Conservation (phyloP, 1,284 basidiomycete genomes). For the Rhizoctonia solani region DNA sequence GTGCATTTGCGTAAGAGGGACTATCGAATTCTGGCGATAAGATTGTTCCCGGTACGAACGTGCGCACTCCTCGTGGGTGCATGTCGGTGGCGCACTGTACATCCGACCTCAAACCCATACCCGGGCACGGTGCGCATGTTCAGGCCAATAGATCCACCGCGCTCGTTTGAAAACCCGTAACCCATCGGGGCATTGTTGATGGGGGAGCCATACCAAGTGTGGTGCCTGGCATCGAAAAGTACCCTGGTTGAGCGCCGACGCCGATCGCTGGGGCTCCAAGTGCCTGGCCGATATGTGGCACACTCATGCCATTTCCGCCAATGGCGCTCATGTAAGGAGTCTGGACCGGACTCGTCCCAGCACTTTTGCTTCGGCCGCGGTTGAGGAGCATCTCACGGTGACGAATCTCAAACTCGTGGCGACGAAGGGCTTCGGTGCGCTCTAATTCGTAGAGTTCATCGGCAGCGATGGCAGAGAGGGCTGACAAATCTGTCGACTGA, state of each 20-base stretch:
- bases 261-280: conserved; percentile 12
- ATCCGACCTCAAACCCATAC: conserved; percentile 15
- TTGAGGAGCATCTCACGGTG: conserved; percentile 54
- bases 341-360: conserved; percentile 68
- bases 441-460: conserved; percentile 88
- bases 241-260: conserved; percentile 19
- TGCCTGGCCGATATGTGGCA: conserved; percentile 21
- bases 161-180: conserved; percentile 32
- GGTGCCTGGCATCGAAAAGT: conserved; percentile 30
- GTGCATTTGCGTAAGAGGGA: conserved; percentile 12
- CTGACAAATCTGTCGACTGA: conserved; percentile 45
- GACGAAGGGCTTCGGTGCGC: conserved; percentile 75
- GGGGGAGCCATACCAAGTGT: conserved; percentile 22
- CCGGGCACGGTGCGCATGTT: conserved; percentile 4
- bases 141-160: conserved; percentile 18
- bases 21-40: conserved; percentile 18
- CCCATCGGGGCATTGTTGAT: conserved; percentile 32
- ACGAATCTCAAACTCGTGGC: conserved; percentile 82
- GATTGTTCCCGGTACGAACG: conserved; percentile 48
- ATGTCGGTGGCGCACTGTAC: conserved; percentile 48
- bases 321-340: conserved; percentile 48
- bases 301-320: conserved; percentile 23
- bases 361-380: conserved; percentile 60
- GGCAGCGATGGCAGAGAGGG: conserved; percentile 79
- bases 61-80: conserved; percentile 54